These are phyloP conservation scores for Medicago arabica DNA, from an alignment of 306 rosid genomes.

Conservation along the genomic window DNA sequence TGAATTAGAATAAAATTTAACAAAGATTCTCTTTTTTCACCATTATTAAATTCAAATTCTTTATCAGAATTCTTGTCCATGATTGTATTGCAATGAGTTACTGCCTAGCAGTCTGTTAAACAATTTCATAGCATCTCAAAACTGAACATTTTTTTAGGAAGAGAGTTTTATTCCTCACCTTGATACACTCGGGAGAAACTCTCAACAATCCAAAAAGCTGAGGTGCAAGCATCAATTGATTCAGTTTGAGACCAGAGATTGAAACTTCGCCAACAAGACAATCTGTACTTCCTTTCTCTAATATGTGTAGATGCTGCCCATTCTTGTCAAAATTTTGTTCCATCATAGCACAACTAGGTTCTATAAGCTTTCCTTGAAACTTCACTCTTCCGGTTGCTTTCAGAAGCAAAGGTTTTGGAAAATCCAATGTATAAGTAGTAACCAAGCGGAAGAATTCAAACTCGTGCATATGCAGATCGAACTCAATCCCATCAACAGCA, in stretches of 20 bases:
- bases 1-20: too few species aligned
- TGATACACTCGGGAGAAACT: constrained; percentile 66
- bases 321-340: constrained; percentile 58
- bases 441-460: constrained; percentile 80
- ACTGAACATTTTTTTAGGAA: background rate
- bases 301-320: constrained; percentile 42
- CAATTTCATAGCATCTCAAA: background rate
- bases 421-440: constrained; percentile 72
- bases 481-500: constrained; percentile 69
- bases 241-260: constrained; percentile 85
- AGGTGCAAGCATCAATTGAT: constrained; percentile 92
- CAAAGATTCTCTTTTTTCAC: too few species aligned
- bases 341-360: constrained; percentile 48
- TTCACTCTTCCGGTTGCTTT: constrained; percentile 63
- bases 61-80: background rate
- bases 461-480: constrained; percentile 88
- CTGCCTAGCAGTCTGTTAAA: background rate
- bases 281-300: constrained; percentile 51
- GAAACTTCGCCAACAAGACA: constrained; percentile 79
- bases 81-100: constrained; percentile 3
- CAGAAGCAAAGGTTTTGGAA: constrained; percentile 78
- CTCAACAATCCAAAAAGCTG: constrained; percentile 76
- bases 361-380: constrained; percentile 82
- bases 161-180: constrained; percentile 56
- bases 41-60: too few species aligned